Percentiles rank a stretch among this genome's conserved stretches.
Evolutionary conservation across 2,329 filamentous ascomycete genomes (phyloP).

Genomic region (Fusarium chuoi): DNA sequence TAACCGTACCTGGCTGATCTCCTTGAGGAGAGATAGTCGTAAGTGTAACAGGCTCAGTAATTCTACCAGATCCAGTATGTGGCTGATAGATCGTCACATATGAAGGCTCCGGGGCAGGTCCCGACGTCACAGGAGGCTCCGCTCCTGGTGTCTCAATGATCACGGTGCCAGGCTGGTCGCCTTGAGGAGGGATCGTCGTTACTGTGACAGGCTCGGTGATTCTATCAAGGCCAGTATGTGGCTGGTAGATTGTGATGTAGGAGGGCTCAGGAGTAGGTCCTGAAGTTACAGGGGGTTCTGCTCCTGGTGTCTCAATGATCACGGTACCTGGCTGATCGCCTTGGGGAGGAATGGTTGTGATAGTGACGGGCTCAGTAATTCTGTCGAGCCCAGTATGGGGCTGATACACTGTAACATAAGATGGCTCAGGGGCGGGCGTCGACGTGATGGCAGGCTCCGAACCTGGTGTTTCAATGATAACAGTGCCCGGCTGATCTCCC

Average conservation of each 20-base stretch:
- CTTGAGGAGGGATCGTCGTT: background rate
- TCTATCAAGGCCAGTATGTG: background rate
- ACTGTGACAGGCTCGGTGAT: slow-evolving; percentile 11
- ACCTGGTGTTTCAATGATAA: slow-evolving; percentile 15
- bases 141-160: slow-evolving; percentile 19
- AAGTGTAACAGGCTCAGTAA: background rate
- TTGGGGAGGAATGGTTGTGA: slow-evolving; percentile 2
- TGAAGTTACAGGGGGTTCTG: background rate
- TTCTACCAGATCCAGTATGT: background rate
- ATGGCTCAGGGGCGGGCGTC: background rate
- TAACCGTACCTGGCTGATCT: slow-evolving; percentile 9
- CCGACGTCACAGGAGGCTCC: background rate
- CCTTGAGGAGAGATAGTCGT: slow-evolving; percentile 2
- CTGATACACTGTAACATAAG: slow-evolving; percentile 14
- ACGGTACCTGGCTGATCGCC: background rate
- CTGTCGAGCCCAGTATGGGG: background rate
- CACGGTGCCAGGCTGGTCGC: slow-evolving; percentile 7
- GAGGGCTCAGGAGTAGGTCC: background rate
- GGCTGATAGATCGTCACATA: slow-evolving; percentile 5
- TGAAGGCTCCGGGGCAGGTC: background rate
- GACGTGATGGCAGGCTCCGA: slow-evolving; percentile 2
- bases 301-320: background rate
- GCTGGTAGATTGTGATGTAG: slow-evolving; percentile 14
- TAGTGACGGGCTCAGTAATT: slow-evolving; percentile 9
- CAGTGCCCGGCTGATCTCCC: slow-evolving; percentile 10